A percentile compares a stretch with the other conserved stretches of the same genome.
phyloP scores from a whole-genome alignment of 2,329 filamentous ascomycete genomes.

The Purpureocillium lavendulum region DNA sequence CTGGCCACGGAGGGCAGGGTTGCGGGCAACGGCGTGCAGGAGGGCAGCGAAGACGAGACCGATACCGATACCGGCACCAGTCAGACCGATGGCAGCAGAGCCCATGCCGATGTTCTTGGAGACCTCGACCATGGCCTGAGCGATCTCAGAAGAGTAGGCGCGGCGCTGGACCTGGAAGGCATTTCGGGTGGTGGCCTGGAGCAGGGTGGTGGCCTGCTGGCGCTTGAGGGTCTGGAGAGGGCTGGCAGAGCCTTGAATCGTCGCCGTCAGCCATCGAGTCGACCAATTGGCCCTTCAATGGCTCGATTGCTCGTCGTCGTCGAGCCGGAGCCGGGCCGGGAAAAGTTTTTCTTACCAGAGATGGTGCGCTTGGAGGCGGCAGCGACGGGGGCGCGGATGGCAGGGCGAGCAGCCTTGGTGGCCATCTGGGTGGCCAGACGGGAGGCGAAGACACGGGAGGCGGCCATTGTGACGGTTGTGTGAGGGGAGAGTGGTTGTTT shows the following conservation, averaged over 20 bases:
- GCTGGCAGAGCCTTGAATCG: slow-evolving; percentile 42
- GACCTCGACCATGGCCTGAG: slow-evolving; percentile 81
- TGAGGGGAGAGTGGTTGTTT: slow-evolving; percentile 16
- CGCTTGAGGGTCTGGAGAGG: slow-evolving; percentile 71
- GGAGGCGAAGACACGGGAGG: slow-evolving; percentile 68
- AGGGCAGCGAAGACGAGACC: slow-evolving; percentile 89
- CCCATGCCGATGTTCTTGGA: slow-evolving; percentile 89
- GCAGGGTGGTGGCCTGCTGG: slow-evolving; percentile 57
- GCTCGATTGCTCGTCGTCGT: slow-evolving; percentile 13
- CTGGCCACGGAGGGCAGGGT: slow-evolving; percentile 89
- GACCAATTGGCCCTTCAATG: slow-evolving; percentile 21
- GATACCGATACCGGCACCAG: slow-evolving; percentile 90
- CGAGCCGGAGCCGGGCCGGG: slow-evolving; percentile 8
- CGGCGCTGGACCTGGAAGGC: slow-evolving; percentile 59
- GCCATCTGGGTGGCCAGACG: slow-evolving; percentile 71
- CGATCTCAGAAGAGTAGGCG: slow-evolving; percentile 82
- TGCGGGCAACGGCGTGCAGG: slow-evolving; percentile 83
- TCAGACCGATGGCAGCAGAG: slow-evolving; percentile 83
- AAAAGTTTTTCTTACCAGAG: slow-evolving; percentile 50
- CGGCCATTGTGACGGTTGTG: slow-evolving; percentile 66
- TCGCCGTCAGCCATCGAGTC: slow-evolving; percentile 22
- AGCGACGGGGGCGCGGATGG: slow-evolving; percentile 55
- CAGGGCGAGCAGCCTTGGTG: slow-evolving; percentile 70
- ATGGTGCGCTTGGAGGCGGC: slow-evolving; percentile 68
- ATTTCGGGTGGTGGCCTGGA: slow-evolving; percentile 58